Evolutionary conservation across 805 yeast species (phyloP), one percentile per base, ranked within the genome.

Genomic region (Sugiyamaella chiloensis): DNA sequence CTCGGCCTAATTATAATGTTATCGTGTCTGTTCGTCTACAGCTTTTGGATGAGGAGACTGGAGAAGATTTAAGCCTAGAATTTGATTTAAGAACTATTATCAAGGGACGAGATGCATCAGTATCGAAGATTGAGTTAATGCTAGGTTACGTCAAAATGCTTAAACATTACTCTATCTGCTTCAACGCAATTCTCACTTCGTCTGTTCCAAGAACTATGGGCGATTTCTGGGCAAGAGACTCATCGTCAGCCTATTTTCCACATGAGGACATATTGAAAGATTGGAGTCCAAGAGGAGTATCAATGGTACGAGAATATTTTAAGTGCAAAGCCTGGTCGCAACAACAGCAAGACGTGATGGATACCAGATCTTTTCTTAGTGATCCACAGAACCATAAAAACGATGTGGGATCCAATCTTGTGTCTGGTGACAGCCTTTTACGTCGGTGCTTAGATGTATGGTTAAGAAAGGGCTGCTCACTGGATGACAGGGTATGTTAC

Each of bases 261-360:
- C 44, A 44, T 11, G 47, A 43, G 17, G 31, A 21, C 11, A 14
- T 27, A 8, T 17, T 35, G 12, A 17, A 29, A n/a, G 24, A n/a
- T 8, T 42, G 46, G 47, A 20, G 16, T 5, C 47, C 47, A n/a
- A 19, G 53, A 16, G 53, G 53, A 17, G 45, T 50, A n/a, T 50
- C 53, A 6, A 14, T 50, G 8, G 9, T 52, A 20, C 42, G 52
- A 16, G 50, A 46, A 40, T 44, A 19, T 23, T 41, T 32, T 30
- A 8, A 32, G 12, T 11, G 20, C 34, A 26, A 47, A 34, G 42
- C 43, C 14, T 12, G 47, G n/a, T 7, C 9, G 30, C 26, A 36
- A 11, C 14, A 8, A 4, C 37, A 40, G 12, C 20, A n/a, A n/a
- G 26, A 34, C 12, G 37, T 48, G 32, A 23, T 30, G 30, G 17